Percentiles rank a stretch among this genome's conserved stretches.
phyloP scores from a whole-genome alignment of 371 early-diverging fungal species.

The Rhizopus arrhizus region DNA sequence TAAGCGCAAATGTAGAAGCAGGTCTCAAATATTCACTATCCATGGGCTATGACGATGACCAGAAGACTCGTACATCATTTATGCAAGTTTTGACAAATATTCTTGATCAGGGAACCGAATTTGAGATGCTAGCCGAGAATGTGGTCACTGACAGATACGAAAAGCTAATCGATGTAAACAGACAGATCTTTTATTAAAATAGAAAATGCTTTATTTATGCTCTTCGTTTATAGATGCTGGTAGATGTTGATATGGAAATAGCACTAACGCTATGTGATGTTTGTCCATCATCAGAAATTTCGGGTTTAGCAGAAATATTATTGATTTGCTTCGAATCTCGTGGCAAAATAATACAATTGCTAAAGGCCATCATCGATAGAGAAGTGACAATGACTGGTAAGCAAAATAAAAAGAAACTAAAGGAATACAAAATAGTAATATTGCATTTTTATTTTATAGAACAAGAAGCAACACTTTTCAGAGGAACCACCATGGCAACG shows the following conservation, averaged over 20 bases:
- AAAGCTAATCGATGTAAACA: conserved; percentile 68
- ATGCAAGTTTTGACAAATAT: conserved; percentile 91
- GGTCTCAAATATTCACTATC: conserved; percentile 86
- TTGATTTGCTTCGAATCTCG: conserved; percentile 80
- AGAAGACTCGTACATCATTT: conserved; percentile 82
- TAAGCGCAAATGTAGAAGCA: conserved; percentile 88
- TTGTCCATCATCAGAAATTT: conserved; percentile 81
- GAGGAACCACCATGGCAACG: conserved; percentile 90
- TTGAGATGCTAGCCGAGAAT: conserved; percentile 79
- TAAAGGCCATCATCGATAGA: conserved; percentile 77
- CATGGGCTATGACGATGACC: conserved; percentile 91
- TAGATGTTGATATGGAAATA: conserved; percentile 73
- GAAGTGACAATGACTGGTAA: conserved; percentile 79
- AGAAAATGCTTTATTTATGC: not conserved
- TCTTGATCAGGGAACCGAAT: conserved; percentile 83
- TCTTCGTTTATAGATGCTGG: conserved; percentile 44
- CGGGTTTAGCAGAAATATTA: conserved; percentile 77
- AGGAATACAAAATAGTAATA: not conserved
- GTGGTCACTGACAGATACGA: conserved; percentile 73
- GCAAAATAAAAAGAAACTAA: not conserved
- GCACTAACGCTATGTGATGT: conserved; percentile 86
- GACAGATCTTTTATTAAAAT: not conserved
- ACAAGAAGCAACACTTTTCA: conserved; percentile 83
- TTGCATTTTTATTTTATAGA: conserved; percentile 45
- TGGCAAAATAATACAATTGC: conserved; percentile 63